A percentile compares a stretch with the other conserved stretches of the same genome.
Evolutionary conservation across 352 stramenopile genomes (phyloP).

Genomic region (Pythium vanterpoolii): DNA sequence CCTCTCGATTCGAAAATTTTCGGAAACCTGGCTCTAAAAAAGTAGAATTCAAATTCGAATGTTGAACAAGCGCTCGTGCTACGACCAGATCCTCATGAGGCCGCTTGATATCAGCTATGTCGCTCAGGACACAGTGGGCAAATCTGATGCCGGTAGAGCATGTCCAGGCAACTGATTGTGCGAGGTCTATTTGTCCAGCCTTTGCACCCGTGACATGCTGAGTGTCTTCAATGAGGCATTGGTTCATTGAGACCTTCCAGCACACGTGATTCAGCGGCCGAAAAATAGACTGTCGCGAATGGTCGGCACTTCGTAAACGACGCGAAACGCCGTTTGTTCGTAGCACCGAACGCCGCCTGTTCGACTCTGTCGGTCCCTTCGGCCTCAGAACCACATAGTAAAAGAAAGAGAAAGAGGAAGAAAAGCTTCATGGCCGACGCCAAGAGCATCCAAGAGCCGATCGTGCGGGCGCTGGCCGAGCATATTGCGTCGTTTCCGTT

Average conservation of each 20-base stretch:
- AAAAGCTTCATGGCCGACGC: slow-evolving; percentile 15
- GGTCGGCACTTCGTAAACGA: not conserved
- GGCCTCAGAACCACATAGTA: not conserved
- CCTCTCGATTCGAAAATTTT: not conserved
- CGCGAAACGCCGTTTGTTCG: not conserved
- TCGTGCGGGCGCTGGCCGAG: slow-evolving; percentile 53
- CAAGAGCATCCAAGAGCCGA: slow-evolving; percentile 50
- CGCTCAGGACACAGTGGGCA: too few relatives aligned
- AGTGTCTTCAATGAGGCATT: too few relatives aligned
- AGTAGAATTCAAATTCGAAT: too few relatives aligned
- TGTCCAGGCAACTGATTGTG: too few relatives aligned
- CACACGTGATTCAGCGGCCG: not conserved
- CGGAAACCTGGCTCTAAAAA: too few relatives aligned
- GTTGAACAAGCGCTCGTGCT: too few relatives aligned
- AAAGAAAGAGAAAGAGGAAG: not conserved
- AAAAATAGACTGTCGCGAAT: not conserved
- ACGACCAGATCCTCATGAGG: too few relatives aligned
- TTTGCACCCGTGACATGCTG: too few relatives aligned
- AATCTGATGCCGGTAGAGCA: too few relatives aligned
- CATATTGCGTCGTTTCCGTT: slow-evolving; percentile 60
- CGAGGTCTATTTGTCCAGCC: too few relatives aligned
- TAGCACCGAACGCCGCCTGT: not conserved
- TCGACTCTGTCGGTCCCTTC: not conserved
- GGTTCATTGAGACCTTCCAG: not conserved
- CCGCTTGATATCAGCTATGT: too few relatives aligned